Percentiles rank a stretch among this genome's conserved stretches.
These are phyloP conservation scores for Oryza longistaminata DNA, from an alignment of 176 grass and related monocot species.

Conservation along the genomic window DNA sequence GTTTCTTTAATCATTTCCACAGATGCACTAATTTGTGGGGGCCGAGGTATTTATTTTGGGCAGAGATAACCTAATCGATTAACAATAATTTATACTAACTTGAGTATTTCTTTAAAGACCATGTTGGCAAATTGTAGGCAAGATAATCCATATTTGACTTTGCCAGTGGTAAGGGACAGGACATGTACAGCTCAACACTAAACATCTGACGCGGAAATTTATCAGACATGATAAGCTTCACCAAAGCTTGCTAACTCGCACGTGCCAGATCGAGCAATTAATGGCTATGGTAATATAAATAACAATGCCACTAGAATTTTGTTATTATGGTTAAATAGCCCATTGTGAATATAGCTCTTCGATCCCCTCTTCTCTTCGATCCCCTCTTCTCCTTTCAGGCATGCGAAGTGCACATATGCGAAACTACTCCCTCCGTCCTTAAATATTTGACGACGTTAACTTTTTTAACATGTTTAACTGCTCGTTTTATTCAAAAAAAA, in stretches of 20 bases:
- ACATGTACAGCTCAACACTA: not conserved
- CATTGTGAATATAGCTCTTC: too few relatives aligned
- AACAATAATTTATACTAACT: not conserved
- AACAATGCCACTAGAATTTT: not conserved
- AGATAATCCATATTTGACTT: not conserved
- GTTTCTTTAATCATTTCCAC: not conserved
- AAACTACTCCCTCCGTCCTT: too few relatives aligned
- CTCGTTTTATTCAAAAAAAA: too few relatives aligned
- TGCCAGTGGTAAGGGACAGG: not conserved
- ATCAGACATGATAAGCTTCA: not conserved
- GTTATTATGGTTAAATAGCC: not conserved
- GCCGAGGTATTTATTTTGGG: too few relatives aligned
- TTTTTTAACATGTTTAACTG: too few relatives aligned
- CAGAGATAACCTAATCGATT: too few relatives aligned
- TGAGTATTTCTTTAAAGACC: not conserved
- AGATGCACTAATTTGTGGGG: not conserved
- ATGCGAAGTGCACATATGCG: too few relatives aligned
- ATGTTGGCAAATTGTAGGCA: not conserved
- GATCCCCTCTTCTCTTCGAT: too few relatives aligned
- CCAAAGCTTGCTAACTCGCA: not conserved
- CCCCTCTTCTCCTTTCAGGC: too few relatives aligned
- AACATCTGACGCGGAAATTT: not conserved
- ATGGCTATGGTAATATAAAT: not conserved
- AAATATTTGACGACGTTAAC: too few relatives aligned
- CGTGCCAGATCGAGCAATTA: not conserved